Conservation (phyloP, 2,329 filamentous ascomycete genomes). For the Exophiala sp. region DNA sequence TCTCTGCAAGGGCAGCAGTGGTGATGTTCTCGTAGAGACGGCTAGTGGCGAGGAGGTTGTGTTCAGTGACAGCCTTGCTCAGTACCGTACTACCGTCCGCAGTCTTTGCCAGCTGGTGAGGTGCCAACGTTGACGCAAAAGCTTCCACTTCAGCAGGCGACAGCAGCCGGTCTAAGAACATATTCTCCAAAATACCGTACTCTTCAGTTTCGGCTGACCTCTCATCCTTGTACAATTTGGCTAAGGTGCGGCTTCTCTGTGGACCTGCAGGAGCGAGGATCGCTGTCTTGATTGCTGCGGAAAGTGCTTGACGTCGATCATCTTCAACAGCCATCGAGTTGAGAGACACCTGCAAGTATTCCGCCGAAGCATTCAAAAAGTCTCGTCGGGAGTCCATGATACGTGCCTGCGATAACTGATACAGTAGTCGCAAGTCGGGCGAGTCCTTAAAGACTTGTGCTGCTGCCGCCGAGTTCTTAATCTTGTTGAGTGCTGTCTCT, state of each 20-base stretch:
- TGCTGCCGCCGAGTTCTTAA: slow-evolving; percentile 77
- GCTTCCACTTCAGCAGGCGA: slow-evolving; percentile 76
- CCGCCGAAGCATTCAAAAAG: slow-evolving; percentile 81
- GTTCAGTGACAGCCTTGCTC: slow-evolving; percentile 88
- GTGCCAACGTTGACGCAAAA: slow-evolving; percentile 74
- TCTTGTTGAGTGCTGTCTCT: slow-evolving; percentile 85
- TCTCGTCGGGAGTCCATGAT: slow-evolving; percentile 87
- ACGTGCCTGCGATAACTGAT: slow-evolving; percentile 85
- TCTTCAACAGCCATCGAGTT: slow-evolving; percentile 75
- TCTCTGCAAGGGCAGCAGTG: slow-evolving; percentile 68
- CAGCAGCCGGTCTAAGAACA: slow-evolving; percentile 87
- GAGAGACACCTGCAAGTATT: slow-evolving; percentile 84
- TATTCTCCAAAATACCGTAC: slow-evolving; percentile 90
- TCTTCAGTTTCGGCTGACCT: slow-evolving; percentile 71
- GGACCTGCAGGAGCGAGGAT: slow-evolving; percentile 90
- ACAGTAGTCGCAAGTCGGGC: slow-evolving; percentile 72
- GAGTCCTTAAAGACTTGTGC: slow-evolving; percentile 62
- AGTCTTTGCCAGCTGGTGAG: slow-evolving; percentile 87
- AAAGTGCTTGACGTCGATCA: slow-evolving; percentile 79
- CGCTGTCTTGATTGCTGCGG: slow-evolving; percentile 85
- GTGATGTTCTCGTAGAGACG: slow-evolving; percentile 74
- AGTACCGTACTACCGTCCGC: slow-evolving; percentile 90
- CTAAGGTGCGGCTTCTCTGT: slow-evolving; percentile 72
- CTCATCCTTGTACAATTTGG: slow-evolving; percentile 89
- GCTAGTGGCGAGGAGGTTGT: slow-evolving; percentile 86